These are phyloP conservation scores for Penicillium odoratum DNA, from an alignment of 495 filamentous ascomycete species.

Conservation along the genomic window DNA sequence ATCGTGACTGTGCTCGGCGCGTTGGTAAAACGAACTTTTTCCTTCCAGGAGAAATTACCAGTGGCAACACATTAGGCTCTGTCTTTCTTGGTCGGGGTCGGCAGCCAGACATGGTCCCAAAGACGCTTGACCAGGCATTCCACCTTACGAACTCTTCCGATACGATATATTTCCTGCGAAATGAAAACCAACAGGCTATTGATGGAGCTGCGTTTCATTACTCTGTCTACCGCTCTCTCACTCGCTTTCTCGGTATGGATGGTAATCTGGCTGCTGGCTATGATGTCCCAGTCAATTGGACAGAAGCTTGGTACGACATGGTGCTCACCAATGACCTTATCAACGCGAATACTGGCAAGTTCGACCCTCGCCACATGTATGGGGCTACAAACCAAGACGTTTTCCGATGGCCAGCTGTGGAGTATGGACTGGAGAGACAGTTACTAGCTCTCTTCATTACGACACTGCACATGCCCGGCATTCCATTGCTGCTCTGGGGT, in stretches of 20 bases:
- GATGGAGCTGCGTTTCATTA: conserved; percentile 72
- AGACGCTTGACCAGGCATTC: conserved; percentile 49
- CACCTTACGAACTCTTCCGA: conserved; percentile 45
- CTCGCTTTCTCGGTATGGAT: conserved; percentile 65
- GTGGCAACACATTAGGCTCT: conserved; percentile 62
- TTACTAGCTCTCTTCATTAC: conserved; percentile 64
- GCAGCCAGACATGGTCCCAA: conserved; percentile 51
- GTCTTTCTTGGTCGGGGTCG: conserved; percentile 68
- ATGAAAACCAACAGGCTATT: conserved; percentile 55
- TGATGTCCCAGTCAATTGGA: conserved; percentile 61
- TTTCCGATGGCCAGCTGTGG: conserved; percentile 69
- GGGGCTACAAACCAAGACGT: conserved; percentile 74
- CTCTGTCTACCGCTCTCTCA: conserved; percentile 66
- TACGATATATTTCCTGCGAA: conserved; percentile 56
- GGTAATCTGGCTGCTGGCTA: conserved; percentile 61
- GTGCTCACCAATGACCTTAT: conserved; percentile 63
- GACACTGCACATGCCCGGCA: conserved; percentile 65
- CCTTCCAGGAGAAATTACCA: conserved; percentile 64
- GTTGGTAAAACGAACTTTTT: conserved; percentile 65
- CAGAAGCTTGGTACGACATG: conserved; percentile 62
- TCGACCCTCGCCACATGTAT: conserved; percentile 72
- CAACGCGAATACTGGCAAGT: conserved; percentile 64
- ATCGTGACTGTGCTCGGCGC: conserved; percentile 56
- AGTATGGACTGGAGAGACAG: conserved; percentile 61
- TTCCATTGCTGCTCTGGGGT: conserved; percentile 65